Base-by-base conservation (phyloP, 1,284 basidiomycete genomes). In the Fomitopsis pinicola region DNA sequence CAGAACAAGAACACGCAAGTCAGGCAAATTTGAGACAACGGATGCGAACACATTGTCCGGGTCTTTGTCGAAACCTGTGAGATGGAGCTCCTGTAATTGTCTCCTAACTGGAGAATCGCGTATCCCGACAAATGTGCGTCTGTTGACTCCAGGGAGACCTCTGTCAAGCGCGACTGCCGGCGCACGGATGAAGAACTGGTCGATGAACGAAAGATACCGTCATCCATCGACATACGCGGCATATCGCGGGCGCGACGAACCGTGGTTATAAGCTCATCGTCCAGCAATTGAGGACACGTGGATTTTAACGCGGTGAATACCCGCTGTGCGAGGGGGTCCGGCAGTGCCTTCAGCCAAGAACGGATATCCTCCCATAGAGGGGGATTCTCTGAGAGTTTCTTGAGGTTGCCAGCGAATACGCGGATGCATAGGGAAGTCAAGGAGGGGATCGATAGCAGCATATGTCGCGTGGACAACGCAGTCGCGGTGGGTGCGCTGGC, bases 131-230 rank as follows among this genome's bases (percentile, higher is more conserved):
- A 90, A 73, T 0, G 85, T 88, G 57, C 72, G 69, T 59, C 74
- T 77, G 40, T 75, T 78, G 5, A 88, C 81, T 12, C 82, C 84
- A 8, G 85, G 80, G 17, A 88, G 66, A 26, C 80, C 78, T 46
- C 75, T 76, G 15, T 78, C 77, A n/a, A 89, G 75, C 3, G 73
- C 67, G 42, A 89, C 71, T 1, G 79, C 75, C 15, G 72, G 67
- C 0, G 87, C 86, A n/a, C 84, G 80, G 42, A 89, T 65, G 65
- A 90, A 85, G 68, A 84, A 79, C 86, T 89, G 64, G 8, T 28
- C 46, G 12, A 33, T 30, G 17, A 2, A 58, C 38, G 22, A 42
- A 26, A 58, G 17, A 14, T 28, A 33, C 30, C 30, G 30, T 33
- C 30, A 33, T 33, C 30, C 4, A 33, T 33, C 8, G 30, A 33